Percentiles rank a stretch among this genome's conserved stretches.
These are phyloP conservation scores for Colletotrichum viniferum DNA, from an alignment of 2,329 filamentous ascomycete genomes.

Conservation along the genomic window DNA sequence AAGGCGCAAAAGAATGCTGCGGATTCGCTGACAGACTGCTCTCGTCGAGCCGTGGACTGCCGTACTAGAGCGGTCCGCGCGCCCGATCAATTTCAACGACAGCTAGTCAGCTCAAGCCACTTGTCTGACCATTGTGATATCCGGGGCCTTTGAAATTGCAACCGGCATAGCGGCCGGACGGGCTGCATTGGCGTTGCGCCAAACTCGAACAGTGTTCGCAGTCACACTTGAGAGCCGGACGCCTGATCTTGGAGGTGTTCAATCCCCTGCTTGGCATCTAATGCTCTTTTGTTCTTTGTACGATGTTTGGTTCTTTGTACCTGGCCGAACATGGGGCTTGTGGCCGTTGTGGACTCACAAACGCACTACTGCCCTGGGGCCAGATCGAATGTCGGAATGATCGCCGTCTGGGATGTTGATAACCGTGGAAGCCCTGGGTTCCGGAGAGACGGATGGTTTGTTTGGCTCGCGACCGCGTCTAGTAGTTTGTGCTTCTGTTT, in stretches of 20 bases:
- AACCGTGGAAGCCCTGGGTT: not conserved
- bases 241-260: not conserved
- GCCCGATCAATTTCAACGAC: slow-evolving; percentile 18
- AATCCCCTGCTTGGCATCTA: slow-evolving; percentile 15
- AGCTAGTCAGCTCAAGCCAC: slow-evolving; percentile 17
- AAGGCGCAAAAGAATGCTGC: not conserved
- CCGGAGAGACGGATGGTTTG: not conserved
- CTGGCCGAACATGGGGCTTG: not conserved
- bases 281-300: slow-evolving; percentile 3
- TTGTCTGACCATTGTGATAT: slow-evolving; percentile 18
- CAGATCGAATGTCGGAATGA: not conserved
- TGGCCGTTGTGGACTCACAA: slow-evolving; percentile 2
- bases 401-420: slow-evolving; percentile 2
- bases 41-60: not conserved
- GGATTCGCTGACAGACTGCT: not conserved
- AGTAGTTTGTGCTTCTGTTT: slow-evolving; percentile 8
- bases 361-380: not conserved
- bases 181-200: slow-evolving; percentile 16
- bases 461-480: slow-evolving; percentile 9
- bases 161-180: slow-evolving; percentile 9
- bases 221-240: not conserved
- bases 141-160: slow-evolving; percentile 14
- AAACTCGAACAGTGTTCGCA: not conserved
- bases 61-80: slow-evolving; percentile 4
- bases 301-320: not conserved